Evolutionary conservation across 768 basidiomycete genomes (phyloP).

Genomic region (Rhodosporidiobolus odoratus): DNA sequence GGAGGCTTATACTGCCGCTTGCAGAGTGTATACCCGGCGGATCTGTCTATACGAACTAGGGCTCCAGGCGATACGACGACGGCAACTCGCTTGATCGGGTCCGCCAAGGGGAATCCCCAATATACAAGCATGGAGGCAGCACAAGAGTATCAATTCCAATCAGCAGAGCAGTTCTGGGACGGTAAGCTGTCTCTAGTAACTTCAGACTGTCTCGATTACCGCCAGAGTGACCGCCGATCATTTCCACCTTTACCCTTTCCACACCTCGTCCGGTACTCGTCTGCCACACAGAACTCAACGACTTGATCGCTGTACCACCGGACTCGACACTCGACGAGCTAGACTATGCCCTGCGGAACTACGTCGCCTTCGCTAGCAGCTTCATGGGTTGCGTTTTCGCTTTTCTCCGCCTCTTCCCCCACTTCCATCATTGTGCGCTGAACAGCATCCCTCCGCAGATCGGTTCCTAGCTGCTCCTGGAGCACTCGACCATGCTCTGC

Average conservation of each 20-base stretch:
- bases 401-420: background rate
- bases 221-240: too few species aligned
- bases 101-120: too few species aligned
- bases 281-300: slow-evolving; percentile 68
- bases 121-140: slow-evolving; percentile 54
- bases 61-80: too few species aligned
- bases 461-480: slow-evolving; percentile 75
- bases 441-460: slow-evolving; percentile 59
- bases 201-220: too few species aligned
- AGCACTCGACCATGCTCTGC: slow-evolving; percentile 78
- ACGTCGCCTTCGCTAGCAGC: slow-evolving; percentile 29
- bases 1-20: too few species aligned
- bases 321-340: slow-evolving; percentile 64
- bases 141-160: slow-evolving; percentile 74
- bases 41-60: too few species aligned
- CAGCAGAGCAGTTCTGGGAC: slow-evolving; percentile 75
- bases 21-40: too few species aligned
- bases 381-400: slow-evolving; percentile 25
- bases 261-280: background rate
- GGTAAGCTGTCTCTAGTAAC: background rate
- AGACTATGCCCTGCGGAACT: slow-evolving; percentile 57
- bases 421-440: background rate
- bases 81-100: too few species aligned
- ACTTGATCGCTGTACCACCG: slow-evolving; percentile 63
- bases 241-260: background rate